Conservation (phyloP, 2,329 filamentous ascomycete species). For the Neonectria faginata region DNA sequence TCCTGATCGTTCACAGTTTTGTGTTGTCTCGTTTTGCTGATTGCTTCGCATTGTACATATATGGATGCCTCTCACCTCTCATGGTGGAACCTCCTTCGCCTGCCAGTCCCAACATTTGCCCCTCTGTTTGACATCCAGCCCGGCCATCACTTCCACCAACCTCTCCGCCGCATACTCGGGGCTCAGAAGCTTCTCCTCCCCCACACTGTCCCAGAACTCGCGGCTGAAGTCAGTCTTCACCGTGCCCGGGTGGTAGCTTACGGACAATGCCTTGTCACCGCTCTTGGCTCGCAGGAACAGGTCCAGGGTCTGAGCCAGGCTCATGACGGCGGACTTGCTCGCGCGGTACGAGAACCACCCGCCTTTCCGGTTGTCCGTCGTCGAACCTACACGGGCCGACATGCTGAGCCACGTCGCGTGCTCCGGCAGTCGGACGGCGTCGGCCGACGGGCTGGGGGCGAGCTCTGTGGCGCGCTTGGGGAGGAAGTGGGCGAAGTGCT, state of each 20-base stretch:
- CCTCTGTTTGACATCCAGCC: conserved; percentile 63
- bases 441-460: conserved; percentile 35
- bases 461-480: conserved; percentile 65
- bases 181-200: conserved; percentile 72
- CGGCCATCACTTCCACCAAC: conserved; percentile 69
- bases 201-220: conserved; percentile 77
- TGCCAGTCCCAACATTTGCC: conserved; percentile 79
- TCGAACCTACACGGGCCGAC: conserved; percentile 82
- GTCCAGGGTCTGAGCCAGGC: conserved; percentile 78
- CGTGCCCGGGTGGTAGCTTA: conserved; percentile 83
- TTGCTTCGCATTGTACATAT: neutral
- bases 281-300: conserved; percentile 69
- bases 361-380: conserved; percentile 76
- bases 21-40: neutral
- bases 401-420: conserved; percentile 78
- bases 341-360: conserved; percentile 88
- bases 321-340: conserved; percentile 80
- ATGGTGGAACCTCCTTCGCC: conserved; percentile 62
- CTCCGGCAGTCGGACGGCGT: conserved; percentile 54
- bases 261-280: conserved; percentile 72
- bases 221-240: conserved; percentile 79
- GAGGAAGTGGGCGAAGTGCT: conserved; percentile 78
- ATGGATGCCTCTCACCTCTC: neutral
- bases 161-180: conserved; percentile 74
- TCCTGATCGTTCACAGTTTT: conserved; percentile 1